Conservation (phyloP, 2,329 filamentous ascomycete species). For the Zopfia rhizophila region DNA sequence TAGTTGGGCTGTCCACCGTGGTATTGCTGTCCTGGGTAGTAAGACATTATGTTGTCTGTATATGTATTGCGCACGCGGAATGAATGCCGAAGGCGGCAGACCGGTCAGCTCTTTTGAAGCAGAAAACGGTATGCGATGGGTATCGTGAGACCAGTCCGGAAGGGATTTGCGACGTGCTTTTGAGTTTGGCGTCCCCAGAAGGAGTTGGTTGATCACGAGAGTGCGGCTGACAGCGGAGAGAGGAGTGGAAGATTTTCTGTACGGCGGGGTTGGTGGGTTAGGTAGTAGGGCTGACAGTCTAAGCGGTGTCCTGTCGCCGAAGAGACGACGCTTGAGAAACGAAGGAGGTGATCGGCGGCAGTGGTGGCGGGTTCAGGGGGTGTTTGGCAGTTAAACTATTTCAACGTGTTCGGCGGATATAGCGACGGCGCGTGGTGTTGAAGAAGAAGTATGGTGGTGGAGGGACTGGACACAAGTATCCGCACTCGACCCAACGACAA, state of each 20-base stretch:
- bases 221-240: conserved; percentile 35
- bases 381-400: not conserved
- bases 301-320: conserved; percentile 5
- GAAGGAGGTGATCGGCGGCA: not conserved
- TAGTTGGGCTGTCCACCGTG: conserved; percentile 51
- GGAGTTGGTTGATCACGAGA: conserved; percentile 4
- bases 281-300: conserved; percentile 27
- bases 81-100: conserved; percentile 1
- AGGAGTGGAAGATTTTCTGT: conserved; percentile 13
- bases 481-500: not conserved
- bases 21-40: conserved; percentile 55
- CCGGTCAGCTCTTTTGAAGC: no score
- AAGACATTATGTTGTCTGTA: conserved; percentile 46
- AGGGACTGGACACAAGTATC: conserved; percentile 3
- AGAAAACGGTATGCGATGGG: no score
- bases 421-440: not conserved
- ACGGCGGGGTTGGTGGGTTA: conserved; percentile 28
- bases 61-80: conserved; percentile 9
- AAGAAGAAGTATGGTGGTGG: no score
- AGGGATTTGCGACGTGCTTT: not conserved
- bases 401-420: not conserved
- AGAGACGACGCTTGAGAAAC: not conserved
- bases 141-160: not conserved
- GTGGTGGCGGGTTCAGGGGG: conserved; percentile 3
- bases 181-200: not conserved